Evolutionary conservation across 176 grass and related monocot genomes (phyloP), one percentile per base, ranked within the genome.

Genomic region (Paspalum notatum): DNA sequence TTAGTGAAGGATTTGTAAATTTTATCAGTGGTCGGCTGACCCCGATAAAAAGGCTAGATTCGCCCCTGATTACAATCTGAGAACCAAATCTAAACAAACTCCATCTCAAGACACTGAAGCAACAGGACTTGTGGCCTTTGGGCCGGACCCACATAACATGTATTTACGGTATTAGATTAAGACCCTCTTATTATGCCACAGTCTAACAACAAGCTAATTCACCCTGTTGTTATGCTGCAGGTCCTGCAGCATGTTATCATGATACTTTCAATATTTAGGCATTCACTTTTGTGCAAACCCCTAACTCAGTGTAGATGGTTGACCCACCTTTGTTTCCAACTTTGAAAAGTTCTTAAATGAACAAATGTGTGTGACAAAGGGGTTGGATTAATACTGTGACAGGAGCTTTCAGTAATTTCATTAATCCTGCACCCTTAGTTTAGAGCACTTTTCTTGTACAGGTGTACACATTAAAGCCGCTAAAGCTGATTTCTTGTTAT

Each of bases 401-500:
- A 0, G 53, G 62, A 68, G 41, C 12, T 52, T 18, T 42, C 2
- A 4, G 20, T 86, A 44, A 21, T 67, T 74, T 58, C 50, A 32
- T 42, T 62, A 74, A 44, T 65, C 20, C 18, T 75, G 63, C 48
- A 46, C 65, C 48, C 47, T 45, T 82, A 21, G 44, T 52, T 26
- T 71, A 71, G 54, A 76, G 24, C 38, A 47, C 52, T 69, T 76
- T 44, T 60, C 50, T 42, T 50, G 14, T 48, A 78, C 32, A 32
- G 32, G 32, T 32, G 32, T 32, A 32, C 32, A 32, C 32, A 3
- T 32, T 32, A 32, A 32, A 32, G 32, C 32, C 3, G 32, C 60
- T 27, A 79, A 71, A 66, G 42, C 15, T 50, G 68, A 43, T 60
- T 78, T 43, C 14, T 76, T 82, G 41, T 86, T 74, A 25, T 67